Conservation (phyloP, 495 filamentous ascomycete genomes). For the Hypoxylon rickii region DNA sequence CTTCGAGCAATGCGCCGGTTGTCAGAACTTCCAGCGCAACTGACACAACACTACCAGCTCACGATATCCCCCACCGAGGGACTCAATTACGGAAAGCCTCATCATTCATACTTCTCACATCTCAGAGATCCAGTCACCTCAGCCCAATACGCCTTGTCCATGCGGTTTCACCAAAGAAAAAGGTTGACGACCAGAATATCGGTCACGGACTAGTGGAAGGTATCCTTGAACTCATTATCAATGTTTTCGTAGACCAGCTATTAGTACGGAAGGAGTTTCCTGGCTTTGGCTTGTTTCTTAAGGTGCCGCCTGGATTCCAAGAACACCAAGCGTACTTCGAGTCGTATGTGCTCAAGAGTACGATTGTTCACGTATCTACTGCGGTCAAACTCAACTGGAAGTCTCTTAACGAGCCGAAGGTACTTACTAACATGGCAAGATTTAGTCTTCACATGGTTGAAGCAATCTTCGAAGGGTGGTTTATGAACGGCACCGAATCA, state of each 20-base stretch:
- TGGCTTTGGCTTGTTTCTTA: constrained; percentile 85
- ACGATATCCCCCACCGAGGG: constrained; percentile 48
- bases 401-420: constrained; percentile 76
- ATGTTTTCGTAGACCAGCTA: constrained; percentile 81
- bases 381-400: constrained; percentile 71
- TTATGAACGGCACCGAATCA: constrained; percentile 79
- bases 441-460: constrained; percentile 81
- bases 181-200: constrained; percentile 52
- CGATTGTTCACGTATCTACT: constrained; percentile 71
- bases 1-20: constrained; percentile 60
- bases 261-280: constrained; percentile 85
- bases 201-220: constrained; percentile 74
- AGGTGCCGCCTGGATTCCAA: constrained; percentile 86
- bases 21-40: constrained; percentile 68
- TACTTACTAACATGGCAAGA: constrained; percentile 82
- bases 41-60: constrained; percentile 43
- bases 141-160: constrained; percentile 66
- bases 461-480: constrained; percentile 94
- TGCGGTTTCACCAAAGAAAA: constrained; percentile 62
- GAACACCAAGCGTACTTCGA: constrained; percentile 95
- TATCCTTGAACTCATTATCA: constrained; percentile 73
- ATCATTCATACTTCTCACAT: constrained; percentile 85
- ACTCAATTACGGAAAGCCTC: constrained; percentile 73
- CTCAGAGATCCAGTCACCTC: constrained; percentile 62
- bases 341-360: constrained; percentile 80